Conservation (phyloP, 352 stramenopile genomes). For the Phytophthora melonis region DNA sequence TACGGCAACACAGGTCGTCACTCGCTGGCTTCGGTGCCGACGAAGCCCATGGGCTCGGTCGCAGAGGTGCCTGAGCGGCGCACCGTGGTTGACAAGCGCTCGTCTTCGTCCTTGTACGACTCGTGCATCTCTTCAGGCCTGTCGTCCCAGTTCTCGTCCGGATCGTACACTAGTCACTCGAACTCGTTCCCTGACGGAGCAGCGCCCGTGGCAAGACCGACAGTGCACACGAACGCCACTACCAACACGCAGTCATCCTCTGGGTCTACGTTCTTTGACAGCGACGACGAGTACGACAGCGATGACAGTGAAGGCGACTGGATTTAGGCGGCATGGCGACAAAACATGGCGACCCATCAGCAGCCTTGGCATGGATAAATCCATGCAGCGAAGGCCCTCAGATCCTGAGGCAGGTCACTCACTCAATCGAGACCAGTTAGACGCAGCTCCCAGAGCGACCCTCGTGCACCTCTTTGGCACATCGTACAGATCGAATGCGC, state of each 20-base stretch:
- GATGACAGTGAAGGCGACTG: slow-evolving; percentile 83
- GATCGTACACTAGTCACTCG: slow-evolving; percentile 31
- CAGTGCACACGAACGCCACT: slow-evolving; percentile 24
- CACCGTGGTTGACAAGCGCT: slow-evolving; percentile 44
- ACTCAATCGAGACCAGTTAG: slow-evolving; percentile 1
- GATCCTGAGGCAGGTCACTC: slow-evolving; percentile 4
- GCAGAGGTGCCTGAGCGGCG: slow-evolving; percentile 26
- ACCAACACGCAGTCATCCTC: slow-evolving; percentile 33
- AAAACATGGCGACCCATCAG: slow-evolving; percentile 1
- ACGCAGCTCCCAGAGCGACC: slow-evolving; percentile 25
- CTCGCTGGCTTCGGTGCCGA: slow-evolving; percentile 53
- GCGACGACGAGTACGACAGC: slow-evolving; percentile 61
- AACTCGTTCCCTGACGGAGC: slow-evolving; percentile 46
- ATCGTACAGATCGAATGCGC: slow-evolving; percentile 1
- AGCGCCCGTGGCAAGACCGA: slow-evolving; percentile 26
- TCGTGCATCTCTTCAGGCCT: slow-evolving; percentile 44
- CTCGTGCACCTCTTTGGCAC: slow-evolving; percentile 4
- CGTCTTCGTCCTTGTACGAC: slow-evolving; percentile 41
- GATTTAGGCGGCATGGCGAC: slow-evolving; percentile 53
- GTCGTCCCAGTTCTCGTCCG: slow-evolving; percentile 35
- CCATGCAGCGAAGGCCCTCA: slow-evolving; percentile 16
- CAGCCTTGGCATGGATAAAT: slow-evolving; percentile 12
- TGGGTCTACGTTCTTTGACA: slow-evolving; percentile 57
- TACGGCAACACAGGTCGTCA: slow-evolving; percentile 45
- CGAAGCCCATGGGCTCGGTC: slow-evolving; percentile 41